Percentiles rank a stretch among this genome's conserved stretches.
phyloP scores from a whole-genome alignment of 208 protist genomes.

The Phytomonas serpens region DNA sequence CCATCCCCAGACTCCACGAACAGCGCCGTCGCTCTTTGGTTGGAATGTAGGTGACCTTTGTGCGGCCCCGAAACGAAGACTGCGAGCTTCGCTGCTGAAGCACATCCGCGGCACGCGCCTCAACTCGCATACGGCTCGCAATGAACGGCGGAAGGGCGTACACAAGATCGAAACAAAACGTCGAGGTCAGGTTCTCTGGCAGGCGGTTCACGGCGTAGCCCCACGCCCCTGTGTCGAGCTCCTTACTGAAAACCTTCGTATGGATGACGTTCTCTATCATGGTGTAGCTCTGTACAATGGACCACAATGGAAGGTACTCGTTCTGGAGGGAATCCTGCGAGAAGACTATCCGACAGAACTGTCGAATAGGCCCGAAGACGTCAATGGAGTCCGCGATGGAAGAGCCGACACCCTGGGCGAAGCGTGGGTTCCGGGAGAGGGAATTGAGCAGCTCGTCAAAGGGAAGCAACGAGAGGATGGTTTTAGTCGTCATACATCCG shows the following conservation, averaged over 20 bases:
- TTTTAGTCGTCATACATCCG: slow-evolving; percentile 35
- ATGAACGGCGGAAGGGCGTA: slow-evolving; percentile 74
- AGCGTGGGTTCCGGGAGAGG: slow-evolving; percentile 39
- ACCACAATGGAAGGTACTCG: slow-evolving; percentile 77
- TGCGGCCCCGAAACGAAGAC: slow-evolving; percentile 17
- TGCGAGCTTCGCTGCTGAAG: slow-evolving; percentile 19
- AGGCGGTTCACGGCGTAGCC: slow-evolving; percentile 77
- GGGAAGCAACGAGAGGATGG: slow-evolving; percentile 56
- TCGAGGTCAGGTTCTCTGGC: slow-evolving; percentile 72
- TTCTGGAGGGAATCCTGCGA: slow-evolving; percentile 48
- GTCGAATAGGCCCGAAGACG: slow-evolving; percentile 63
- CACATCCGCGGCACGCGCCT: slow-evolving; percentile 60
- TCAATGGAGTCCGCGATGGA: slow-evolving; percentile 49
- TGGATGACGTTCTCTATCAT: slow-evolving; percentile 81
- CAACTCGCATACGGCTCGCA: slow-evolving; percentile 61
- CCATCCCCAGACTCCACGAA: slow-evolving; percentile 81
- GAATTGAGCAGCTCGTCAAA: slow-evolving; percentile 24
- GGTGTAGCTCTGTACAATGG: slow-evolving; percentile 74
- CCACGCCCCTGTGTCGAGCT: slow-evolving; percentile 82
- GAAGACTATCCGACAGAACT: slow-evolving; percentile 81
- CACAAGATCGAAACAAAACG: slow-evolving; percentile 76
- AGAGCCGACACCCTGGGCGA: slow-evolving; percentile 58
- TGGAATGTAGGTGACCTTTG: slow-evolving; percentile 51
- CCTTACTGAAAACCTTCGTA: slow-evolving; percentile 60
- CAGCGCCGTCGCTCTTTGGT: slow-evolving; percentile 82